Conservation (phyloP, 1,139 yeast genomes). For the Blastobotrys niveus region DNA sequence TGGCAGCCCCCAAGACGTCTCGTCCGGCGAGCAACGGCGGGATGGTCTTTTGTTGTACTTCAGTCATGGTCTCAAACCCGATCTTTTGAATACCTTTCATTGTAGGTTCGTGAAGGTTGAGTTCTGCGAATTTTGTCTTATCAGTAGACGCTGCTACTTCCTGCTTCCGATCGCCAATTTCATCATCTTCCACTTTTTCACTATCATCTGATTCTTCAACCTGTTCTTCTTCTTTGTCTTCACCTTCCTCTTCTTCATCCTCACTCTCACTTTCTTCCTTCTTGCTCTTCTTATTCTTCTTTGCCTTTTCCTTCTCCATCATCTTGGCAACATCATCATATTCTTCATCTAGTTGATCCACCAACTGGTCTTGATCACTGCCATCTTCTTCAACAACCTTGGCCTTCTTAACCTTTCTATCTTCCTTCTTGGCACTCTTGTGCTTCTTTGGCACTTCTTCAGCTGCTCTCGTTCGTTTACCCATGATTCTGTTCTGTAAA, state of each 20-base stretch:
- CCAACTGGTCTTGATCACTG: constrained; percentile 19
- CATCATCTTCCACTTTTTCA: constrained; percentile 20
- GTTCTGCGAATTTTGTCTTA: constrained; percentile 41
- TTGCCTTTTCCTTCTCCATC: constrained; percentile 18
- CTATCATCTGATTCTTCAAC: constrained; percentile 26
- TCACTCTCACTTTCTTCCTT: too few relatives aligned
- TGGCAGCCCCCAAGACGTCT: constrained; percentile 98
- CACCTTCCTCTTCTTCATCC: constrained; percentile 18
- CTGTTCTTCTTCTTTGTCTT: constrained; percentile 21
- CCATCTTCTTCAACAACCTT: constrained; percentile 22
- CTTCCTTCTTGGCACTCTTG: constrained; percentile 8
- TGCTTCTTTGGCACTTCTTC: constrained; percentile 9
- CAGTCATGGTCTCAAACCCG: constrained; percentile 89
- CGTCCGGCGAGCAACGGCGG: constrained; percentile 92
- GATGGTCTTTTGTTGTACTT: constrained; percentile 88
- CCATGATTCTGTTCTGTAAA: constrained; percentile 4
- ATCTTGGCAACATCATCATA: constrained; percentile 24
- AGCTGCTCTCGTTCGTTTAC: constrained; percentile 8
- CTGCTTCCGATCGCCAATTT: constrained; percentile 23
- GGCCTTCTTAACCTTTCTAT: constrained; percentile 16
- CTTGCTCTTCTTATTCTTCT: constrained; percentile 16
- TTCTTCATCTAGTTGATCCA: constrained; percentile 27
- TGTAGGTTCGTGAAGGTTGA: constrained; percentile 77
- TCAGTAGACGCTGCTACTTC: constrained; percentile 15
- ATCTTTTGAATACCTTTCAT: constrained; percentile 58